Conservation (phyloP, 768 basidiomycete genomes). For the Asterophora parasitica region DNA sequence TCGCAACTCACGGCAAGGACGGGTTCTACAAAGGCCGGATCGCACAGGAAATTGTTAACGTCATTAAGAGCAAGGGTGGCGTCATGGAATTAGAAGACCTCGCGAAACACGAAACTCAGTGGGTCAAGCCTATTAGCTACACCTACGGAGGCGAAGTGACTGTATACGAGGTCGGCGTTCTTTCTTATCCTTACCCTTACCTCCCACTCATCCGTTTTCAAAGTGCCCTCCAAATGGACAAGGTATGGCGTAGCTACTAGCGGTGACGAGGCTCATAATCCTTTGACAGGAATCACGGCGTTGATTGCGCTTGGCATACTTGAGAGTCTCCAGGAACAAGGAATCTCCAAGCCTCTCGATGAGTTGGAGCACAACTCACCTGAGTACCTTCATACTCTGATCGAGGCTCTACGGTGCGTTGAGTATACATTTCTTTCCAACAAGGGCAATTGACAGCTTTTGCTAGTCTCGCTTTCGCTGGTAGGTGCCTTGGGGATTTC, state of each 20-base stretch:
- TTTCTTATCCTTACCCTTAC: background rate
- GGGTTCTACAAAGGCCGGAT: conserved; percentile 94
- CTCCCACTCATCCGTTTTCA: conserved; percentile 2
- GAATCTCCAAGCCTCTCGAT: conserved; percentile 59
- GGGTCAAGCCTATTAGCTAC: conserved; percentile 90
- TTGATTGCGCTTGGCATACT: conserved; percentile 90
- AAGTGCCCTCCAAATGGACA: conserved; percentile 97
- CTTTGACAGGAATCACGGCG: conserved; percentile 69
- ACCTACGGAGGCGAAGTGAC: conserved; percentile 84
- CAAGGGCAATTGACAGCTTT: conserved; percentile 3
- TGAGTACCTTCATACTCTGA: conserved; percentile 81
- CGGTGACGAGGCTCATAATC: too few relatives aligned
- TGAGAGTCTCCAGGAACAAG: conserved; percentile 76
- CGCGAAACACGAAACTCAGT: conserved; percentile 69
- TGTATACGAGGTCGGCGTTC: conserved; percentile 71
- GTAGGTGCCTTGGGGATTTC: conserved; percentile 27
- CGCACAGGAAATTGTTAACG: conserved; percentile 83
- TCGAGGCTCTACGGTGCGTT: conserved; percentile 76
- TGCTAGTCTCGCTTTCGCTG: conserved; percentile 64
- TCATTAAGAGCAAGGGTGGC: conserved; percentile 83
- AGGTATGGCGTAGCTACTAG: conserved; percentile 37
- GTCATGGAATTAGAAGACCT: conserved; percentile 94
- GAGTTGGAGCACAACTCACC: conserved; percentile 89
- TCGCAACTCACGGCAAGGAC: conserved; percentile 79
- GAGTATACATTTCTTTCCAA: background rate